These are phyloP conservation scores for Ustilago vetiveriae DNA, from an alignment of 1,284 basidiomycete species.

Conservation along the genomic window DNA sequence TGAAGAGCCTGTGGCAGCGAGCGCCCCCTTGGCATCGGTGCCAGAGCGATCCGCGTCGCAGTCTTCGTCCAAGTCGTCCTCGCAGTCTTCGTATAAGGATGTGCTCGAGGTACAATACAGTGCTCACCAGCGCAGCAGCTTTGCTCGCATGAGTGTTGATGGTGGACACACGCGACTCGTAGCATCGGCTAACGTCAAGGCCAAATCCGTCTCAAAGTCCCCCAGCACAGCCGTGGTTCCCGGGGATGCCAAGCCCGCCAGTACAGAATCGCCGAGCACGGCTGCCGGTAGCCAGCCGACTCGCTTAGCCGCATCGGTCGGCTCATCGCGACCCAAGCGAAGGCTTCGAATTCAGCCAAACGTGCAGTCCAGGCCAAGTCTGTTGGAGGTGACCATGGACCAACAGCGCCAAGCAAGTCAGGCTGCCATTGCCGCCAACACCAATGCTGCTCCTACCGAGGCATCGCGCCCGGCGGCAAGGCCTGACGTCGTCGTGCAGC, in stretches of 20 bases:
- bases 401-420: conserved; percentile 12
- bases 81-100: conserved; percentile 13
- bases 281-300: too few species aligned
- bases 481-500: background rate
- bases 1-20: conserved; percentile 8
- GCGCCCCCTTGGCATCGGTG: background rate
- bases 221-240: background rate
- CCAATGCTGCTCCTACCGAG: background rate
- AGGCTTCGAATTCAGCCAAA: conserved; percentile 34
- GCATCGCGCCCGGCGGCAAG: background rate
- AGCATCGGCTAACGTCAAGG: background rate
- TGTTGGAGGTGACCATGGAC: conserved; percentile 30
- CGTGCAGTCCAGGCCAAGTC: conserved; percentile 25
- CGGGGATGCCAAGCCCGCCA: background rate
- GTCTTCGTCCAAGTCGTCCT: conserved; percentile 2
- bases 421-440: conserved; percentile 9
- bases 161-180: background rate
- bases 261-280: too few species aligned
- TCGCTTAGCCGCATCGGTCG: background rate
- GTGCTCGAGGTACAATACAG: conserved; percentile 9
- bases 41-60: background rate
- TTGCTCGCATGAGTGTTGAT: background rate
- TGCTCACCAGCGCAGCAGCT: background rate
- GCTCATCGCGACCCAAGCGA: conserved; percentile 11
- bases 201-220: background rate